Evolutionary conservation across 1,139 yeast genomes (phyloP).

Genomic region (Torulaspora pretoriensis): DNA sequence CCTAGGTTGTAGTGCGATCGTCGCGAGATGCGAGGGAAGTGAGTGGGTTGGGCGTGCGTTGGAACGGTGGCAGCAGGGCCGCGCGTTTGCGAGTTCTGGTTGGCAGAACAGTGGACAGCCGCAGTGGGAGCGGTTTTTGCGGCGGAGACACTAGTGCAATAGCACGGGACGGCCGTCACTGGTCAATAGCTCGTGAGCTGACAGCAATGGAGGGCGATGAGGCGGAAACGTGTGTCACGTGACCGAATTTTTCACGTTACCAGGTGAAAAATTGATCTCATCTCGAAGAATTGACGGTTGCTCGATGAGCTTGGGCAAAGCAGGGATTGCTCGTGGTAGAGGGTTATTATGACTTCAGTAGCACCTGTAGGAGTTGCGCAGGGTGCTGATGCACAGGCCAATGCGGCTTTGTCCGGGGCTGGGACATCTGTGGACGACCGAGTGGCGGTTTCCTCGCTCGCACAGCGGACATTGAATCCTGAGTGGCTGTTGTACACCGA

Average conservation of each 20-base stretch:
- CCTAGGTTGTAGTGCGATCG: too few relatives aligned
- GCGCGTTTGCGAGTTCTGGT: too few relatives aligned
- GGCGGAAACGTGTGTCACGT: neutral
- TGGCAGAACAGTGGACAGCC: too few relatives aligned
- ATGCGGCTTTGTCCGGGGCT: conserved; percentile 1
- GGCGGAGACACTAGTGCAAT: too few relatives aligned
- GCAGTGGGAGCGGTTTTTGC: too few relatives aligned
- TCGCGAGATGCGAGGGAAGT: too few relatives aligned
- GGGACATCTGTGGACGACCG: conserved; percentile 11
- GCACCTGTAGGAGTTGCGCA: neutral
- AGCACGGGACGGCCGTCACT: too few relatives aligned
- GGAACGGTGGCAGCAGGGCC: too few relatives aligned
- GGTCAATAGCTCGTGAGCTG: too few relatives aligned
- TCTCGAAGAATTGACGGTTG: neutral
- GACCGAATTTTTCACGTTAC: neutral
- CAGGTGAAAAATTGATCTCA: neutral
- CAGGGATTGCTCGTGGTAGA: neutral
- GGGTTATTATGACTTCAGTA: conserved; percentile 4
- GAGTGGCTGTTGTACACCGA: conserved; percentile 54
- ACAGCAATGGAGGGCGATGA: too few relatives aligned
- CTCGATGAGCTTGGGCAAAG: conserved; percentile 2
- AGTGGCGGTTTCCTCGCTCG: conserved; percentile 24
- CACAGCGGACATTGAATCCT: conserved; percentile 53
- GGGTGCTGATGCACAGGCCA: neutral
- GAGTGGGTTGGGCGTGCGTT: too few relatives aligned